Evolutionary conservation across 306 rosid genomes (phyloP).

Genomic region (Betula pendula): DNA sequence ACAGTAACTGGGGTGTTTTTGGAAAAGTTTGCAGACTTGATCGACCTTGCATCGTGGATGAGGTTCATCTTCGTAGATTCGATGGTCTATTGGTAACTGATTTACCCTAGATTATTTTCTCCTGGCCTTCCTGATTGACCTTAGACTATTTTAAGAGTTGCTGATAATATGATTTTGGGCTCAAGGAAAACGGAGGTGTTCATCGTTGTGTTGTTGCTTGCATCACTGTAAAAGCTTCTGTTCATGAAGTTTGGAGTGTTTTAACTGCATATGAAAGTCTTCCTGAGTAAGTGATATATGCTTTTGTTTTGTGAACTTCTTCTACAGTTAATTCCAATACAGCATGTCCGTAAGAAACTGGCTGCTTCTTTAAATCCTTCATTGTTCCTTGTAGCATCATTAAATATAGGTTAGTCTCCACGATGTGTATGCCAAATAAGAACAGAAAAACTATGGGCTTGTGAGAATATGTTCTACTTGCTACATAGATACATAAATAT

Average conservation of each 20-base stretch:
- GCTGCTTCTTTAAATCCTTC: not conserved
- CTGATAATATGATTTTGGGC: slow-evolving; percentile 34
- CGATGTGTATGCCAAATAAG: not conserved
- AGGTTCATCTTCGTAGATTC: slow-evolving; percentile 96
- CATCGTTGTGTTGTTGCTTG: slow-evolving; percentile 96
- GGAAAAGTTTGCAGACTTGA: slow-evolving; percentile 85
- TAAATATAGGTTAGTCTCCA: not conserved
- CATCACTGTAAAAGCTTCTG: slow-evolving; percentile 95
- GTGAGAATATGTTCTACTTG: not conserved
- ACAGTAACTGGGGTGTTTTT: slow-evolving; percentile 64
- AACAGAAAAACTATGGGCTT: not conserved
- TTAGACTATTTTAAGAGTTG: slow-evolving; percentile 19
- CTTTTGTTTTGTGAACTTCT: slow-evolving; percentile 14
- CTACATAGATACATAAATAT: not conserved
- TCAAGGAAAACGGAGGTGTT: slow-evolving; percentile 98
- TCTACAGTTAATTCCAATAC: not conserved
- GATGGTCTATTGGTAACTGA: slow-evolving; percentile 88
- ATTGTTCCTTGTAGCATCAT: not conserved
- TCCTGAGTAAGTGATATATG: slow-evolving; percentile 73
- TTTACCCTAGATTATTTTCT: slow-evolving; percentile 24
- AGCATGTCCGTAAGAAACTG: not conserved
- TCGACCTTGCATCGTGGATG: slow-evolving; percentile 84
- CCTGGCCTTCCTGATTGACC: slow-evolving; percentile 11
- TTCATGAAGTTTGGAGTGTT: slow-evolving; percentile 85
- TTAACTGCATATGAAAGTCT: slow-evolving; percentile 85